Base-by-base conservation (phyloP, 2,329 filamentous ascomycete genomes). In the Trichoderma atrobrunneum region DNA sequence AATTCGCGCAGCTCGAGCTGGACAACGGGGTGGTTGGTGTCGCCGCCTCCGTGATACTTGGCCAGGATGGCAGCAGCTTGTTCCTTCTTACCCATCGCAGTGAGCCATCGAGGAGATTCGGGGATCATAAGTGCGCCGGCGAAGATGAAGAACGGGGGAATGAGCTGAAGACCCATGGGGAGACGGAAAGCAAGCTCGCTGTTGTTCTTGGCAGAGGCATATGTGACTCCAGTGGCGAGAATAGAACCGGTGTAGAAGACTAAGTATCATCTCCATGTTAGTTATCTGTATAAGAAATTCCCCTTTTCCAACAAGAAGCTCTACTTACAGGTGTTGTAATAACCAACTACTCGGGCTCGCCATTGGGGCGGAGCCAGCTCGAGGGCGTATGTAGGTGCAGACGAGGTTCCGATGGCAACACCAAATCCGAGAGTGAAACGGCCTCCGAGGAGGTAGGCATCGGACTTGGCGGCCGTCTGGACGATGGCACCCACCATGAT, bases 381-480 rank as follows among this genome's bases (percentile, higher is more conserved):
- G 11, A 82, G 78, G 7, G 82, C 81, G 62, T 83, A 84, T 0
- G 80, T 81, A 2, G 82, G 82, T 5, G 82, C 82, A 5, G 81
- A 79, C 1, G 81, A 81, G 0, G 80, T 82, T 26, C 80, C 81
- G 66, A 83, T 82, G 14, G 81, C 80, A 7, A 84, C 82, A 18
- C 83, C 83, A 68, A 89, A 89, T 21, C 88, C 88, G 0, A 89
- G 84, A 5, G 89, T 78, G 74, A 89, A 88, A 28, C 87, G 84
- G 3, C 86, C 87, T 7, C 83, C 82, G 51, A 85, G 80, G n/a
- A 85, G 83, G 61, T 83, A 82, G 16, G 77, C 77, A 56, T 82
- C 79, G 36, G 76, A 78, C 6, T 78, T 78, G 2, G 83, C 80
- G 16, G 78, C 77, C 5, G 78, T 83, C 75, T 82, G 80, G 5